Percentiles rank a stretch among this genome's conserved stretches.
Evolutionary conservation across 306 rosid species (phyloP).

Genomic region (Calophaca sinica): DNA sequence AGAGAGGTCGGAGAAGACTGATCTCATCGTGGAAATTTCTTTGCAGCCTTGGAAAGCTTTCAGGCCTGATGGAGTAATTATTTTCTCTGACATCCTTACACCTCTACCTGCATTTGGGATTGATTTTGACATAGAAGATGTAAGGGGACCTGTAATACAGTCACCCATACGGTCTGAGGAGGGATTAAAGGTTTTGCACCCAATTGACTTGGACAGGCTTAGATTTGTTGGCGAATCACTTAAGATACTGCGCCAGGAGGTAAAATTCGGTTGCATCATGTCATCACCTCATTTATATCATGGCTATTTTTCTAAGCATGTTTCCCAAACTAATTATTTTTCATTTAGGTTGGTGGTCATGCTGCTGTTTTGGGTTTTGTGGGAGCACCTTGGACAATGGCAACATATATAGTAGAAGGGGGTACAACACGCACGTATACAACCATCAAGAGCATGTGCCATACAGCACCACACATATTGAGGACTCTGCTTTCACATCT

Average conservation of each 20-base stretch:
- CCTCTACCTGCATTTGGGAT: slow-evolving; percentile 96
- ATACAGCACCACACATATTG: slow-evolving; percentile 87
- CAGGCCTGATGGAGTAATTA: slow-evolving; percentile 94
- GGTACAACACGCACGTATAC: slow-evolving; percentile 88
- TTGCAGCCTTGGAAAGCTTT: slow-evolving; percentile 99
- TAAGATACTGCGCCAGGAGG: slow-evolving; percentile 78
- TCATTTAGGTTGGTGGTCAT: slow-evolving; percentile 72
- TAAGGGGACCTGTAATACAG: slow-evolving; percentile 90
- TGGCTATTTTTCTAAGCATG: neutral
- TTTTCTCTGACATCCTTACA: slow-evolving; percentile 95
- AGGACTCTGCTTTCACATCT: slow-evolving; percentile 87
- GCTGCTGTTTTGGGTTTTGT: slow-evolving; percentile 99
- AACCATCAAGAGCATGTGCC: slow-evolving; percentile 94
- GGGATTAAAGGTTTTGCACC: slow-evolving; percentile 78
- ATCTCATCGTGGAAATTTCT: slow-evolving; percentile 98
- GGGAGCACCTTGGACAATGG: slow-evolving; percentile 99
- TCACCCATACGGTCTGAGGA: slow-evolving; percentile 86
- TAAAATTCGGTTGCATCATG: slow-evolving; percentile 37
- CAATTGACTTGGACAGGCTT: slow-evolving; percentile 84
- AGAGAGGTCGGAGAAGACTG: slow-evolving; percentile 97
- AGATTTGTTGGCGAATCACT: slow-evolving; percentile 88
- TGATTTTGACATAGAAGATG: slow-evolving; percentile 92
- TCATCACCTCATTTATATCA: slow-evolving; percentile 30
- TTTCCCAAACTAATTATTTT: slow-evolving; percentile 34
- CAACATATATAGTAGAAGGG: slow-evolving; percentile 98